A percentile compares a stretch with the other conserved stretches of the same genome.
phyloP scores from a whole-genome alignment of 2,329 filamentous ascomycete genomes.

The Pseudogymnoascus sp. region DNA sequence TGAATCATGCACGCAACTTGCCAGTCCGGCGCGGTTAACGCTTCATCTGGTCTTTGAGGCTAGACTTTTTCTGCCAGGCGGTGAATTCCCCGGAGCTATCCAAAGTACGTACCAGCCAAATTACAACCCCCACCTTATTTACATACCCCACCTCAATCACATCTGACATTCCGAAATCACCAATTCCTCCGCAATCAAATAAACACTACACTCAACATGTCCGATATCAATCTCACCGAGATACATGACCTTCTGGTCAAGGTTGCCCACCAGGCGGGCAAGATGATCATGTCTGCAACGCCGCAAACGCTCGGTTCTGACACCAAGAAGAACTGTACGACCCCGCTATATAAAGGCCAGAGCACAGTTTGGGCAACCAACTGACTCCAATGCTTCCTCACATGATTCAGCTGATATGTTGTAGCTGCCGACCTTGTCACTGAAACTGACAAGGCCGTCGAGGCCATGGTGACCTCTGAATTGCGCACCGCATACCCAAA shows the following conservation, averaged over 20 bases:
- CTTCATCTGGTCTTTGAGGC: not conserved
- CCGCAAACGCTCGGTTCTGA: conserved; percentile 48
- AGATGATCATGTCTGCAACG: conserved; percentile 54
- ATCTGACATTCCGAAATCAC: not conserved
- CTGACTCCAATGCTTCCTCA: not conserved
- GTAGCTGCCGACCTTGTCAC: conserved; percentile 61
- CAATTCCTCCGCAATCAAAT: not conserved
- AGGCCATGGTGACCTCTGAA: conserved; percentile 49
- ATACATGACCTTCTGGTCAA: conserved; percentile 53
- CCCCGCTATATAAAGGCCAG: not conserved
- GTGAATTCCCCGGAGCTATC: not conserved
- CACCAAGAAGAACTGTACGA: conserved; percentile 54
- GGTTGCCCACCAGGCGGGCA: conserved; percentile 55
- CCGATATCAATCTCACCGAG: conserved; percentile 49
- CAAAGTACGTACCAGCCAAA: conserved; percentile 1
- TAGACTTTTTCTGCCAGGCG: conserved; percentile 11
- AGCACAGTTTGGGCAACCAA: not conserved
- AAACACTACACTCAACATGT: conserved; percentile 33
- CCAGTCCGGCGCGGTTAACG: not conserved
- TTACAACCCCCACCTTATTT: not conserved
- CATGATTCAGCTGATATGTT: conserved; percentile 12
- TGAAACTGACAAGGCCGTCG: conserved; percentile 58
- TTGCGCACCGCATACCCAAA: conserved; percentile 45
- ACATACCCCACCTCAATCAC: conserved; percentile 3
- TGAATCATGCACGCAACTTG: conserved; percentile 8